These are phyloP conservation scores for Parastagonospora avenae DNA, from an alignment of 2,329 filamentous ascomycete genomes.

Conservation along the genomic window DNA sequence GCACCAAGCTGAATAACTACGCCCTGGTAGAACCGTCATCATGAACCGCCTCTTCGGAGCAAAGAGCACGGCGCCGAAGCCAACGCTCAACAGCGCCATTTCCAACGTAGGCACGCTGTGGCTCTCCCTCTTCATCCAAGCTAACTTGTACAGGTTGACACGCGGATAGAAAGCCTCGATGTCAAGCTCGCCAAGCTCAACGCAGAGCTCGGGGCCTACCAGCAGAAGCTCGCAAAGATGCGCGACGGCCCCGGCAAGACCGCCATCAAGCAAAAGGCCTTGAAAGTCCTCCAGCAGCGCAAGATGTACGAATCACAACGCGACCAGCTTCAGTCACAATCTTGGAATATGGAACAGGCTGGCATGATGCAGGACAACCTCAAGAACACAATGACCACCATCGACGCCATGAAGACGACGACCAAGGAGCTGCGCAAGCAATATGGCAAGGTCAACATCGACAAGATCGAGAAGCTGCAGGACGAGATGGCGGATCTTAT, in stretches of 20 bases:
- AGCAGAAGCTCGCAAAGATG: slow-evolving; percentile 87
- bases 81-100: slow-evolving; percentile 83
- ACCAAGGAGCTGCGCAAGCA: slow-evolving; percentile 91
- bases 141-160: slow-evolving; percentile 67
- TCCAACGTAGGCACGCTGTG: slow-evolving; percentile 65
- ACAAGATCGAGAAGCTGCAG: slow-evolving; percentile 96
- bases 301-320: slow-evolving; percentile 94
- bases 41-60: slow-evolving; percentile 98
- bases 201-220: slow-evolving; percentile 85
- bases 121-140: slow-evolving; percentile 3
- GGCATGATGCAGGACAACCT: slow-evolving; percentile 99
- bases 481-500: slow-evolving; percentile 99
- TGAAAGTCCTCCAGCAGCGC: slow-evolving; percentile 90
- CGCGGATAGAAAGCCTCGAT: slow-evolving; percentile 83
- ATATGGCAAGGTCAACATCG: slow-evolving; percentile 96
- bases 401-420: slow-evolving; percentile 96
- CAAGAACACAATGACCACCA: slow-evolving; percentile 97
- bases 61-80: slow-evolving; percentile 85
- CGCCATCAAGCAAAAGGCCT: slow-evolving; percentile 90
- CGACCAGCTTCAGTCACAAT: slow-evolving; percentile 90
- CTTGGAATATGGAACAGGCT: slow-evolving; percentile 99
- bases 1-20: neutral
- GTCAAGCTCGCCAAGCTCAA: slow-evolving; percentile 93
- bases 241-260: slow-evolving; percentile 93
- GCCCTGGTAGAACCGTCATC: slow-evolving; percentile 25